Evolutionary conservation across 345 rosid genomes (phyloP), one percentile per base, ranked within the genome.

Genomic region (Syzygium grande): DNA sequence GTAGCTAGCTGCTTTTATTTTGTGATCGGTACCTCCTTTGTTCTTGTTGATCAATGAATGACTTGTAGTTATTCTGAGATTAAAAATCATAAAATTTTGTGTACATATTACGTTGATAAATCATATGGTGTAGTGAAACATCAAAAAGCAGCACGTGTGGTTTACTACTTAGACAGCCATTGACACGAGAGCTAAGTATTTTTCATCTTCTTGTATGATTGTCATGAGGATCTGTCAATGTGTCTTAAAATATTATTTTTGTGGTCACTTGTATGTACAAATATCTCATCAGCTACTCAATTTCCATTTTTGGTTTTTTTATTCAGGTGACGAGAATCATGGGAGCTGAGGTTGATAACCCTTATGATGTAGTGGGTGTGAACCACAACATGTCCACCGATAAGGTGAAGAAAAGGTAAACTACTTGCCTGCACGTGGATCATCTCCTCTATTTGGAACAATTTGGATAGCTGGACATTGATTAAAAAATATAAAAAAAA

Each of bases 361-460:
- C 95, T 19, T 97, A 96, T 83, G 98, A 96, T 68, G 91, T 96
- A 84, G 88, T 97, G 27, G 99, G 99, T 85, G 97, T 92, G 68
- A 95, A 95, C 89, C 93, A 91, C 30, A 96, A 92, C 27, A 96
- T 93, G 94, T 85, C 96, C 61, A 89, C 94, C 12, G 97, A 95
- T 55, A 95, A 95, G 84, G 89, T 96, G 92, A 97, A 97, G 94
- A 97, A 97, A 92, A 95, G 93, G 99, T 97, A 90, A 87, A 88
- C 54, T 92, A 51, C 89, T 86, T 65, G 46, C 63, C 59, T 61
- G 14, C 34, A 54, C 23, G 4, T 21, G 8, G 41, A 53, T 16
- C 25, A 55, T 51, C 68, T 77, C 53, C 46, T 77, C 29, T 59
- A 21, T 34, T 53, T n/a, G 34, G 29, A 46, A 63, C 83, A 49